Evolutionary conservation across 2,329 filamentous ascomycete species (phyloP), one percentile per base, ranked within the genome.

Genomic region (Myotisia sp.): DNA sequence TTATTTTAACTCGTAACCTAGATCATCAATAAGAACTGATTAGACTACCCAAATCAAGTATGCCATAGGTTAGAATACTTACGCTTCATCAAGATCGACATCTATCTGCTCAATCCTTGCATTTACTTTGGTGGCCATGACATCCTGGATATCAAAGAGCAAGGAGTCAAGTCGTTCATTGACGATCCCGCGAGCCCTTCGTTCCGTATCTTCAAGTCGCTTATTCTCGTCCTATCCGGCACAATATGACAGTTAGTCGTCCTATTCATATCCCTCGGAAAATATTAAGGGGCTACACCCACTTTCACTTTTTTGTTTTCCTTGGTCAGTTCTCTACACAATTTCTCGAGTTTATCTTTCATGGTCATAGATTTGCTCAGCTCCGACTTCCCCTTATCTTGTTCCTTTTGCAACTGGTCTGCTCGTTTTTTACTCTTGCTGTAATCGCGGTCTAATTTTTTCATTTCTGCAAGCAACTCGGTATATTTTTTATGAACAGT

Each of bases 251-350:
- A 30, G 30, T 12, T 18, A 17, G 13, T 26, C 22, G 22, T 8
- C 22, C 22, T 9, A 24, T 8, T 2, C 8, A 9, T 27, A 27
- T 17, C 18, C 26, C 17, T 18, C 28, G 12, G 21, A 23, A 22
- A 33, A 20, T 20, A 12, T 27, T 24, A n/a, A 26, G 22, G 32
- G 16, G 24, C 32, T 27, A 36, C n/a, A 54, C 63, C 47, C 59
- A 90, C 83, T 78, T 95, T 95, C 44, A 98, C 75, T 62, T 92
- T 92, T 60, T 95, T 95, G 58, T 98, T 98, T 53, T 98, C 90
- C 49, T 87, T 81, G 40, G 92, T 90, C 36, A 98, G 69, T 57
- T 98, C 90, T 37, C 90, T 70, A 49, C 86, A 94, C 20, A 98
- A 67, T 55, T 95, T 98, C 60, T 98, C 90, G 29, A 98, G 66